These are phyloP conservation scores for Cordyceps pruinosa DNA, from an alignment of 2,329 filamentous ascomycete genomes.

Conservation along the genomic window DNA sequence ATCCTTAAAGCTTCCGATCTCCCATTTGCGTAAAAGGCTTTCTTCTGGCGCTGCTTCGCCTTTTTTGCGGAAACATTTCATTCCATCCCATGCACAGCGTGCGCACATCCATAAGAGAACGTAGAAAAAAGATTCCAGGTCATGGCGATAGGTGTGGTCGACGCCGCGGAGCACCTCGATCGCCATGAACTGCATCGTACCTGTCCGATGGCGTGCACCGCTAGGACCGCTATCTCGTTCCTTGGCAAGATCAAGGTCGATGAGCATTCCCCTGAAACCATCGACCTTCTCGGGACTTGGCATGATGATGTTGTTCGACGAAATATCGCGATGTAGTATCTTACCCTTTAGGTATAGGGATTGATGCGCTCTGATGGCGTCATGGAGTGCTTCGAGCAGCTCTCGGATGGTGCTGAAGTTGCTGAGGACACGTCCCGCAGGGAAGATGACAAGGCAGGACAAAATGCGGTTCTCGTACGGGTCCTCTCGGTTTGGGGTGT, in stretches of 20 bases:
- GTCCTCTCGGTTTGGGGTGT: slow-evolving; percentile 10
- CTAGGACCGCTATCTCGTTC: slow-evolving; percentile 5
- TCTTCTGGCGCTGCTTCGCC: neutral
- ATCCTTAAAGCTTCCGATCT: neutral
- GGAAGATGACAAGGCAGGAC: slow-evolving; percentile 12
- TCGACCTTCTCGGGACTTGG: slow-evolving; percentile 13
- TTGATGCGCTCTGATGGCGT: slow-evolving; percentile 31
- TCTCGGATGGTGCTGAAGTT: slow-evolving; percentile 21
- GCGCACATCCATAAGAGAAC: neutral
- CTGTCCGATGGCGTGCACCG: neutral
- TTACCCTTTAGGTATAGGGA: slow-evolving; percentile 25
- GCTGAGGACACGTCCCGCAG: slow-evolving; percentile 15
- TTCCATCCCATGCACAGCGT: neutral
- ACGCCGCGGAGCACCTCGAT: neutral
- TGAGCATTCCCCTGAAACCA: slow-evolving; percentile 17
- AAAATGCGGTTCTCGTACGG: slow-evolving; percentile 14
- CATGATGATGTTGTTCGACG: slow-evolving; percentile 32
- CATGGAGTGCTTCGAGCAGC: slow-evolving; percentile 27
- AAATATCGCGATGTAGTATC: slow-evolving; percentile 32
- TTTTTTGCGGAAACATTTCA: neutral
- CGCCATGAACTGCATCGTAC: slow-evolving; percentile 9
- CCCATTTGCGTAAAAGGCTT: neutral
- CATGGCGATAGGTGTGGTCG: neutral
- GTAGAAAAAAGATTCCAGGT: neutral
- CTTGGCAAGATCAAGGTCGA: slow-evolving; percentile 17